These are phyloP conservation scores for Claviceps purpurea DNA, from an alignment of 2,329 filamentous ascomycete genomes.

Conservation along the genomic window DNA sequence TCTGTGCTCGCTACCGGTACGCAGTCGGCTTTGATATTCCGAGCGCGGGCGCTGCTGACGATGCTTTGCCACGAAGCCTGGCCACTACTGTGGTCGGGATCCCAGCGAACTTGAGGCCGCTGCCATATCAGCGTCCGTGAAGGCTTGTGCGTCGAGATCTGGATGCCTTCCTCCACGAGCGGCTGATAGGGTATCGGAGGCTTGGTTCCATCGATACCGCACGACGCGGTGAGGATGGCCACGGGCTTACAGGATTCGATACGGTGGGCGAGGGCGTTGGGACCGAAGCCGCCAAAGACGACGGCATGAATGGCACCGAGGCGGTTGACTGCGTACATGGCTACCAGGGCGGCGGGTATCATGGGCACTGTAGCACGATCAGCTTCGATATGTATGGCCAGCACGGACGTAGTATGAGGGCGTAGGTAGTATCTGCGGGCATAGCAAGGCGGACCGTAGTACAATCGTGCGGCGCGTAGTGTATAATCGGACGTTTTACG, in stretches of 20 bases:
- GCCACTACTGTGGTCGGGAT: constrained; percentile 49
- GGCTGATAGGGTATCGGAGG: constrained; percentile 64
- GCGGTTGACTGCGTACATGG: constrained; percentile 67
- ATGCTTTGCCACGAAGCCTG: constrained; percentile 71
- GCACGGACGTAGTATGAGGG: too few relatives aligned
- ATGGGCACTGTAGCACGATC: constrained; percentile 58
- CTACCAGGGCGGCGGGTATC: constrained; percentile 81
- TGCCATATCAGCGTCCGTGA: constrained; percentile 70
- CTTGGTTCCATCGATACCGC: constrained; percentile 79
- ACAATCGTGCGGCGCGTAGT: too few relatives aligned
- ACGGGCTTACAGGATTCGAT: constrained; percentile 71
- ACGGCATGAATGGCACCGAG: constrained; percentile 82
- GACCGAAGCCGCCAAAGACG: constrained; percentile 86
- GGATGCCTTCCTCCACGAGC: constrained; percentile 61
- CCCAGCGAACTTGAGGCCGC: constrained; percentile 62
- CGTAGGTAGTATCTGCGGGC: too few relatives aligned
- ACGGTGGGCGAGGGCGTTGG: constrained; percentile 68
- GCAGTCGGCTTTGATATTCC: constrained; percentile 56
- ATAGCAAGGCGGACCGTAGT: too few relatives aligned
- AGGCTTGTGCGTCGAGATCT: constrained; percentile 57
- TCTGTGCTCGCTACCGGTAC: constrained; percentile 70
- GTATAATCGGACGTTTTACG: too few relatives aligned
- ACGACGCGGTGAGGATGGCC: constrained; percentile 75
- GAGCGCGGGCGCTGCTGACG: constrained; percentile 53
- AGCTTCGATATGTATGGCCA: background rate